Evolutionary conservation across 805 yeast genomes (phyloP).

Genomic region (Novakomyces olei): DNA sequence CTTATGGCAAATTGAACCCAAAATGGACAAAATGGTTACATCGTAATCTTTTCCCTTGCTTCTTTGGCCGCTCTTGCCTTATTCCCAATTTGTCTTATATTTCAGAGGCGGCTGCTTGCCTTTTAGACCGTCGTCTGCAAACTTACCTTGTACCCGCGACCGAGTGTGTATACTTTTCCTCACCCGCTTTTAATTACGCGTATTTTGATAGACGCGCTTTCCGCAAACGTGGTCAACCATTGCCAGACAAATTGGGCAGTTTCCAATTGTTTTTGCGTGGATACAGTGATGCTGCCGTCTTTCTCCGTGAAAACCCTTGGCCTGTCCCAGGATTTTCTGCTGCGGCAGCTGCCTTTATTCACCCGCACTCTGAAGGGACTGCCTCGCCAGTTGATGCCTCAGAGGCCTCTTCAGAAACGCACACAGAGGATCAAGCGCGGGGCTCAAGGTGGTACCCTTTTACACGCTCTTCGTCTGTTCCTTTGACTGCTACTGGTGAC

Average conservation of each 20-base stretch:
- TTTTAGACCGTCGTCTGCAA: slow-evolving; percentile 37
- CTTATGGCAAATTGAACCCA: slow-evolving; percentile 56
- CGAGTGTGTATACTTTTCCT: slow-evolving; percentile 29
- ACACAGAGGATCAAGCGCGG: slow-evolving; percentile 4
- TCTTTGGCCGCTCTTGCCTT: slow-evolving; percentile 50
- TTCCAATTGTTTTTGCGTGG: slow-evolving; percentile 40
- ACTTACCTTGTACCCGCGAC: slow-evolving; percentile 45
- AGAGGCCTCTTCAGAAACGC: slow-evolving; percentile 5
- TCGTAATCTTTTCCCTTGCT: slow-evolving; percentile 52
- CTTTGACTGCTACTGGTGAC: too few species aligned
- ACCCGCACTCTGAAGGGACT: too few species aligned
- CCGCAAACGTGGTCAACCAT: slow-evolving; percentile 12
- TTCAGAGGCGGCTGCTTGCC: slow-evolving; percentile 49
- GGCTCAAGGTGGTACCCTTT: too few species aligned
- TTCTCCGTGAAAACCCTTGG: slow-evolving; percentile 33
- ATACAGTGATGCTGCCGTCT: slow-evolving; percentile 38
- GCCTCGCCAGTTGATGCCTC: slow-evolving; percentile 2
- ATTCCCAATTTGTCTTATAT: slow-evolving; percentile 54
- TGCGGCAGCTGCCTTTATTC: too few species aligned
- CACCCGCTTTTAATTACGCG: slow-evolving; percentile 31
- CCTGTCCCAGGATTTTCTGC: too few species aligned
- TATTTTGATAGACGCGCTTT: slow-evolving; percentile 22
- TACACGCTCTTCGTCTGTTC: too few species aligned
- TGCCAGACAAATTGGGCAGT: slow-evolving; percentile 37
- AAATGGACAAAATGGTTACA: slow-evolving; percentile 67